Conservation (phyloP, 2,329 filamentous ascomycete genomes). For the Aureobasidium mangrovei region DNA sequence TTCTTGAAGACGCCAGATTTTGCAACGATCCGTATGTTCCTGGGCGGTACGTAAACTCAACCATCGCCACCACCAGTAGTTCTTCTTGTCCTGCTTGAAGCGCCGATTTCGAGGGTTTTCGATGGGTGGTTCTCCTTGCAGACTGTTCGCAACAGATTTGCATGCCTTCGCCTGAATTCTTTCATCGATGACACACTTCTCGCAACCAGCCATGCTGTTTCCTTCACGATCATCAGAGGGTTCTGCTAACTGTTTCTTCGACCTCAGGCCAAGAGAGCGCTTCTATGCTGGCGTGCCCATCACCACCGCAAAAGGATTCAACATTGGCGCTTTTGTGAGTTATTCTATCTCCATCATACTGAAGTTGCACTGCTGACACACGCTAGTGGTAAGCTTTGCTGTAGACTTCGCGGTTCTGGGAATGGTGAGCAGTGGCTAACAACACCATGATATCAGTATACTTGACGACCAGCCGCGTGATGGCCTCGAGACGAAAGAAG, state of each 20-base stretch:
- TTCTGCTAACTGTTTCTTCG: background rate
- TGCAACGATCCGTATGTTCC: conserved; percentile 23
- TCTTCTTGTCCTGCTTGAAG: no score
- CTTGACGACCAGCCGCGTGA: conserved; percentile 49
- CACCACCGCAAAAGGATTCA: conserved; percentile 46
- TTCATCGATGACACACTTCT: no score
- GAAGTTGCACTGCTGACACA: background rate
- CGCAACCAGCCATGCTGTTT: no score
- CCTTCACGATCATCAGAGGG: no score
- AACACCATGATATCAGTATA: conserved; percentile 28
- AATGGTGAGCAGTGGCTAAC: background rate
- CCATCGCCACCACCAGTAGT: no score
- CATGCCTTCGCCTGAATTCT: no score
- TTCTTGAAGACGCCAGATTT: conserved; percentile 22
- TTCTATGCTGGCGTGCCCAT: conserved; percentile 45
- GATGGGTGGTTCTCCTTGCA: no score
- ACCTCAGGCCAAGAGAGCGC: conserved; percentile 19
- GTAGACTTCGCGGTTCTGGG: no score
- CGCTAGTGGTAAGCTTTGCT: background rate
- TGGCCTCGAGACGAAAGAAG: conserved; percentile 40
- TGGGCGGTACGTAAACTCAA: background rate
- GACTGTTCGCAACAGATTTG: no score
- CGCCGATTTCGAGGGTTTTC: no score
- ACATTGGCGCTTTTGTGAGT: conserved; percentile 48
- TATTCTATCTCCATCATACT: no score